These are phyloP conservation scores for Prunus yedoensis DNA, from an alignment of 331 rosid species.

Conservation along the genomic window DNA sequence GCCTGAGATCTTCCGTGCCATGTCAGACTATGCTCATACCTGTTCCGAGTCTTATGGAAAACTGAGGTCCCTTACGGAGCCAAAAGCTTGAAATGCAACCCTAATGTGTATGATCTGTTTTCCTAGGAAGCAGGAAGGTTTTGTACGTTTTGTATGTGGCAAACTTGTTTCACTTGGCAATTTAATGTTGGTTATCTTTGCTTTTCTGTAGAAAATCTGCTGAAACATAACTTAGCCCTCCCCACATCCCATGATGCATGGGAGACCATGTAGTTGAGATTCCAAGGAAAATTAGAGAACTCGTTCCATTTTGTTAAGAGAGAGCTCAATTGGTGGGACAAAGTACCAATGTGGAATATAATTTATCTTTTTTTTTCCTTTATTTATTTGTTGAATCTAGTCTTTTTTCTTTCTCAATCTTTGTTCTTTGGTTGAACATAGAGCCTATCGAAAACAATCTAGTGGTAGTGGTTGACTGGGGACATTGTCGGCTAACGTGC, in stretches of 20 bases:
- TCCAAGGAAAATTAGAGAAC: not conserved
- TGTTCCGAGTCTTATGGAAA: slow-evolving; percentile 60
- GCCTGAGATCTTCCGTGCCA: slow-evolving; percentile 77
- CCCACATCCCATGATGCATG: not conserved
- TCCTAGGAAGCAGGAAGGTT: slow-evolving; percentile 8
- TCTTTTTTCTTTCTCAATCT: not conserved
- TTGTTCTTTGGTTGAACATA: not conserved
- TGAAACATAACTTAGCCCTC: slow-evolving; percentile 1
- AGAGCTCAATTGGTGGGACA: too few species aligned
- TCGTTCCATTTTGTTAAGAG: not conserved
- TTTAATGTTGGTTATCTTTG: slow-evolving; percentile 23
- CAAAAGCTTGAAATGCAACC: slow-evolving; percentile 30
- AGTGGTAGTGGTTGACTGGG: not conserved
- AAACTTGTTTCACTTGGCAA: slow-evolving; percentile 33
- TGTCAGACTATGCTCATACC: slow-evolving; percentile 55
- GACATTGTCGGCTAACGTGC: slow-evolving; percentile 1
- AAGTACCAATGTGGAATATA: too few species aligned
- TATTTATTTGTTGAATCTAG: not conserved
- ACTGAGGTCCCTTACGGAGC: slow-evolving; percentile 42
- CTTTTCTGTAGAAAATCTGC: slow-evolving; percentile 39
- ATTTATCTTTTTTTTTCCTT: not conserved
- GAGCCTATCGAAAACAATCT: not conserved
- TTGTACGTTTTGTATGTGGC: slow-evolving; percentile 30
- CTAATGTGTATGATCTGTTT: slow-evolving; percentile 15
- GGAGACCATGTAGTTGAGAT: not conserved